These are phyloP conservation scores for Myxozyma udenii DNA, from an alignment of 805 yeast genomes.

Conservation along the genomic window DNA sequence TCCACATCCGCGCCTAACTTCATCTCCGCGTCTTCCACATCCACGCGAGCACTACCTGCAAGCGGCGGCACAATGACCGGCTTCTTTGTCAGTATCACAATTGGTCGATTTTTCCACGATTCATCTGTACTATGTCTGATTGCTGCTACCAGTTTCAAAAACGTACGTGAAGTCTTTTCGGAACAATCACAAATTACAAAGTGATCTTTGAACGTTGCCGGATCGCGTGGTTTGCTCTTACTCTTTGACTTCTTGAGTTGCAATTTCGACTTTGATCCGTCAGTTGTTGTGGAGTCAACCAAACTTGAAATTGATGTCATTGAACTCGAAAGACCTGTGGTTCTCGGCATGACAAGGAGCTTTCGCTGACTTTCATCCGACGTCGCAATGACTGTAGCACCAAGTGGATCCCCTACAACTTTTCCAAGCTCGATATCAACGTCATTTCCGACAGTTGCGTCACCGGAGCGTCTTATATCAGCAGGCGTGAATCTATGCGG, in stretches of 20 bases:
- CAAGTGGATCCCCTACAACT: background rate
- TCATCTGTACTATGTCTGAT: slow-evolving; percentile 8
- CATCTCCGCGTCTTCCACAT: background rate
- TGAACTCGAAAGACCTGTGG: background rate
- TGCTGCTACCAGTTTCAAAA: slow-evolving; percentile 4
- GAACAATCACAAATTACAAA: slow-evolving; percentile 18
- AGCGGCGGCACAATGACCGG: slow-evolving; percentile 1
- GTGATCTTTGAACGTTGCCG: slow-evolving; percentile 1
- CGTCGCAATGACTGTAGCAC: background rate
- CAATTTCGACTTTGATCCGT: background rate
- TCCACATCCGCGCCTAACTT: background rate
- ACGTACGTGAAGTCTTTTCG: slow-evolving; percentile 7
- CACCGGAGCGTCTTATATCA: background rate
- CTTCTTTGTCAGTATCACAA: slow-evolving; percentile 6
- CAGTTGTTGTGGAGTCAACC: background rate
- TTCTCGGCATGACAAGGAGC: background rate
- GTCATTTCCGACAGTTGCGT: background rate
- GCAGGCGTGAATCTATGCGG: slow-evolving; percentile 11
- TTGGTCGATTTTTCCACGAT: background rate
- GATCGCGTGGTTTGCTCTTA: background rate
- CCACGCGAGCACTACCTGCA: background rate
- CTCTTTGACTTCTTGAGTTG: background rate
- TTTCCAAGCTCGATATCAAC: background rate
- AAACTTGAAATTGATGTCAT: background rate
- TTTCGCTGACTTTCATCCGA: no score